Base-by-base conservation (phyloP, 2,329 filamentous ascomycete genomes). In the Bipolaris victoriae region DNA sequence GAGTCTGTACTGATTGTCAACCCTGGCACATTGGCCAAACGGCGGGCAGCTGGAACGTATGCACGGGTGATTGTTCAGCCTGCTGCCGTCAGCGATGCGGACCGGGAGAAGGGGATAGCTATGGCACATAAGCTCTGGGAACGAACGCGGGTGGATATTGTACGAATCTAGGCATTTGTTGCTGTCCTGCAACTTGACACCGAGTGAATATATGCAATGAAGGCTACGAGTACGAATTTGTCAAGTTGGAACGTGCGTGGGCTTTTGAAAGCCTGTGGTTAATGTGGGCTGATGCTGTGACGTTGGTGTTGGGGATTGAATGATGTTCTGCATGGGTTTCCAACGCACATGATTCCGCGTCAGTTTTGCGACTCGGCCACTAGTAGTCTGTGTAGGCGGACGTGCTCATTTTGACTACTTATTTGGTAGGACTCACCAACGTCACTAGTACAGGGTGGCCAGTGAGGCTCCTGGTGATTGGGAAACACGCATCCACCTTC, bases 1-100 rank as follows among this genome's bases (percentile, higher is more conserved):
- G 91, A 97, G 70, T 91, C 89, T 65, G 92, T 97, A 0, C 78
- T 98, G 6, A 87, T 92, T 11, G 89, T 99, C 70, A 99, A 99
- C 74, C 94, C 95, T 0, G 94, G 95, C 5, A 88, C 87, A 48
- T 79, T 97, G 33, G 95, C 92, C 15, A 97, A 96, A 78, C 87
- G 90, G 55, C 88, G 87, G 57, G 92, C 89, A 1, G 84, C 93
- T 0, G 95, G 95, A 5, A 97, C 92, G 0, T 98, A 90, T 75
- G 91, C 92, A 1, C 87, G 89, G 49, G 84, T 99, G 82, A 86
- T 86, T 18, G 78, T 98, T 6, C 84, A 90, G 62, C 87, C 90
- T 1, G 86, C 88, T 13, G 77, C 77, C 5, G 64, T 90, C 40
- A 82, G 79, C 0, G 83, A 88, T 0, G 82, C 85, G 35, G 87